Percentiles rank a stretch among this genome's conserved stretches.
Evolutionary conservation across 2,329 filamentous ascomycete genomes (phyloP).

Genomic region (Ceratocystiopsis brevicomis): DNA sequence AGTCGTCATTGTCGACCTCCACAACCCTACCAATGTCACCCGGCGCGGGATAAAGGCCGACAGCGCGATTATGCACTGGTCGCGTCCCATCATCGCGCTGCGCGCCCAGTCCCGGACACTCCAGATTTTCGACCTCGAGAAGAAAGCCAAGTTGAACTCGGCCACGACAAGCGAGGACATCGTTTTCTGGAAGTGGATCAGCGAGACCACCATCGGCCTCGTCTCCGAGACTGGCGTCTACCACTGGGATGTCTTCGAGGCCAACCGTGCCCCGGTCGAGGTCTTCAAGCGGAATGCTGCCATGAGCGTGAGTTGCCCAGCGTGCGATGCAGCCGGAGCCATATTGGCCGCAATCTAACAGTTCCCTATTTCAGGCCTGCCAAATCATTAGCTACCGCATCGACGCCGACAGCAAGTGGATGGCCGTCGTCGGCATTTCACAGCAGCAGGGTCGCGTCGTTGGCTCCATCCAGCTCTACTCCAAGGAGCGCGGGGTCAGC

Average conservation of each 20-base stretch:
- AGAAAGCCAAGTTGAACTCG: constrained; percentile 92
- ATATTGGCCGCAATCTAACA: background rate
- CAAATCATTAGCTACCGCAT: constrained; percentile 99
- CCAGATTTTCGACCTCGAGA: constrained; percentile 88
- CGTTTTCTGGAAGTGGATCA: constrained; percentile 99
- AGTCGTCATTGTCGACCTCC: constrained; percentile 94
- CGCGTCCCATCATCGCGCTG: constrained; percentile 84
- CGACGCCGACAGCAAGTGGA: constrained; percentile 92
- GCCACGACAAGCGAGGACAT: constrained; percentile 94
- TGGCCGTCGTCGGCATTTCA: constrained; percentile 91
- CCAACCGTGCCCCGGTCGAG: constrained; percentile 65
- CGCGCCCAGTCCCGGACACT: constrained; percentile 87
- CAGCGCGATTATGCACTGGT: constrained; percentile 99
- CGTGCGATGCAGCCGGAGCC: too few relatives aligned
- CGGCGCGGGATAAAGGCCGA: constrained; percentile 94
- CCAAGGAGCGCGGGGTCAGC: constrained; percentile 86
- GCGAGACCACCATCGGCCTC: constrained; percentile 67
- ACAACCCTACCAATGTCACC: constrained; percentile 91
- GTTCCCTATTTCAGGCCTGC: constrained; percentile 41
- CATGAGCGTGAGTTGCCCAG: constrained; percentile 45
- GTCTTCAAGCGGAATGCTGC: constrained; percentile 89
- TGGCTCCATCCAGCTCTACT: constrained; percentile 93
- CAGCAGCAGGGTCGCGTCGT: constrained; percentile 85
- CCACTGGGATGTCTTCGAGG: constrained; percentile 94
- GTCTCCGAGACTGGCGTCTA: constrained; percentile 84